These are phyloP conservation scores for Sphagnurus paluster DNA, from an alignment of 1,284 basidiomycete genomes.

Conservation along the genomic window DNA sequence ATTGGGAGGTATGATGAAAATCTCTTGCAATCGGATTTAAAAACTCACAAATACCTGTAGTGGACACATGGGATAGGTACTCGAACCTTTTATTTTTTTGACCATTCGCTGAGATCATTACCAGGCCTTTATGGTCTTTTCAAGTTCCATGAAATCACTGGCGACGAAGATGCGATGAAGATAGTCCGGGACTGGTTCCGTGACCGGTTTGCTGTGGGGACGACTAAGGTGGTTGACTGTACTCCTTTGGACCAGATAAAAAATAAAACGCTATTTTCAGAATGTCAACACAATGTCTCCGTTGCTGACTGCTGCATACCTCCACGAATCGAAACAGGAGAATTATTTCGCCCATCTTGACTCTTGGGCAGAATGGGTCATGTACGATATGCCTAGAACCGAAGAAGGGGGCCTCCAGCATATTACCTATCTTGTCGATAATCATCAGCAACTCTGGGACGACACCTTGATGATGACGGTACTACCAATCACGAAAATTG, in stretches of 20 bases:
- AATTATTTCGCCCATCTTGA: constrained; percentile 49
- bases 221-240: constrained; percentile 45
- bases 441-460: constrained; percentile 65
- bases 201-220: constrained; percentile 53
- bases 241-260: not conserved
- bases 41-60: constrained; percentile 19
- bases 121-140: constrained; percentile 47
- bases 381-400: constrained; percentile 59
- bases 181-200: constrained; percentile 59
- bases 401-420: constrained; percentile 64
- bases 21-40: not conserved
- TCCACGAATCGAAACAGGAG: constrained; percentile 43
- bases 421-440: constrained; percentile 54
- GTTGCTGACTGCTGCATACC: constrained; percentile 55
- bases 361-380: constrained; percentile 68
- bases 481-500: constrained; percentile 62
- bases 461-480: constrained; percentile 71
- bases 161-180: constrained; percentile 42
- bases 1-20: constrained; percentile 50
- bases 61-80: constrained; percentile 64
- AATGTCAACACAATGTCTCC: constrained; percentile 73
- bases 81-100: not conserved
- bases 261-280: constrained; percentile 19
- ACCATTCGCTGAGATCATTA: constrained; percentile 2
- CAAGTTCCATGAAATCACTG: constrained; percentile 46